A percentile compares a stretch with the other conserved stretches of the same genome.
Conservation (phyloP, 228 moss, liverwort and hornwort genomes). For the Sphagnum fallax region DNA sequence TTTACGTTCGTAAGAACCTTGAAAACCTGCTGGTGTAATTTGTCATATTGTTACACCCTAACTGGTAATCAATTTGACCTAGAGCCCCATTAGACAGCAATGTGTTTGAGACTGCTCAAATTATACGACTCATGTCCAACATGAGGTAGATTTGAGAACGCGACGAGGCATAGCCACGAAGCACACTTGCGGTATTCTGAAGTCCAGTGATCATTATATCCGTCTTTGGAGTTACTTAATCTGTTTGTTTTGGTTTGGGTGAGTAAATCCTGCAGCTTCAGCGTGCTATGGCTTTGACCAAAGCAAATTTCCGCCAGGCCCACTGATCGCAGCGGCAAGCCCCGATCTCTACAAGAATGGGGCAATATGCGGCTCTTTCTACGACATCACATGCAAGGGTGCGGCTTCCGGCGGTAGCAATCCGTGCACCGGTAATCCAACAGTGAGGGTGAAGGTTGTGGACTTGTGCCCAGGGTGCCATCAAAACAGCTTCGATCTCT, state of each 20-base stretch:
- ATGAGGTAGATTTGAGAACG: neutral
- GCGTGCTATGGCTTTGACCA: conserved; percentile 20
- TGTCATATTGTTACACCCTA: too few relatives aligned
- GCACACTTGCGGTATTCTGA: neutral
- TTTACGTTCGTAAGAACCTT: conserved; percentile 12
- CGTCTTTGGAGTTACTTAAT: neutral
- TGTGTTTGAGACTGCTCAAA: neutral
- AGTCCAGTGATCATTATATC: neutral
- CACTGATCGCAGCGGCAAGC: conserved; percentile 18
- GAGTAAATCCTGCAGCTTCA: conserved; percentile 4
- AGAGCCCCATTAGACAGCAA: neutral
- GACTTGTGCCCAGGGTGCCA: conserved; percentile 20
- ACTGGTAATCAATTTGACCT: neutral
- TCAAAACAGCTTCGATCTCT: conserved; percentile 24
- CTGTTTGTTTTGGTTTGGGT: neutral
- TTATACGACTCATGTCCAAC: neutral
- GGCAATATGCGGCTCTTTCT: conserved; percentile 12
- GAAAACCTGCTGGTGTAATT: too few relatives aligned
- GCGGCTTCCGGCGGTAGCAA: conserved; percentile 3
- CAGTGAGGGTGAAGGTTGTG: conserved; percentile 16
- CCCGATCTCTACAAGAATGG: conserved; percentile 13
- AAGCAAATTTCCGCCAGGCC: conserved; percentile 1
- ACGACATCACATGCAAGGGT: conserved; percentile 10
- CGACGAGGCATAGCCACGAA: neutral
- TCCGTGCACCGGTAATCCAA: conserved; percentile 11